phyloP scores from a whole-genome alignment of 2,329 filamentous ascomycete genomes.

The Mollisiaceae sp. region DNA sequence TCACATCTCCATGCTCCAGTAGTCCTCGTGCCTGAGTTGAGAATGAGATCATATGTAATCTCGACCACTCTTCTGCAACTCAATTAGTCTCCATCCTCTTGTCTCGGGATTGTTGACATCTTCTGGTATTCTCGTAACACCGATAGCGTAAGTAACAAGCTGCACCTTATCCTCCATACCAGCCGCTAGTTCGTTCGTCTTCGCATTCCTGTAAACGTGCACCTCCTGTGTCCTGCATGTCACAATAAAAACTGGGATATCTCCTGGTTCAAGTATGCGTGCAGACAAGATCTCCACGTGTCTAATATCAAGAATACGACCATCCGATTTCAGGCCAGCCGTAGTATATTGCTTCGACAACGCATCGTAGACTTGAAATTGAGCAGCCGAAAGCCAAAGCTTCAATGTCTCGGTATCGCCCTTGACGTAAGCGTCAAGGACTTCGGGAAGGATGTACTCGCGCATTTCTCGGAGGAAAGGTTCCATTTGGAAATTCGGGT shows the following conservation, averaged over 20 bases:
- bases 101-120: conserved; percentile 98
- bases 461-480: conserved; percentile 94
- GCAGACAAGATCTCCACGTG: conserved; percentile 88
- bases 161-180: conserved; percentile 99
- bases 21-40: neutral
- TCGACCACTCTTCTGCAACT: conserved; percentile 96
- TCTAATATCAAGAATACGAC: conserved; percentile 92
- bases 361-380: conserved; percentile 97
- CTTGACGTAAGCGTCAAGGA: conserved; percentile 97
- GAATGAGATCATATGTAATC: conserved; percentile 71
- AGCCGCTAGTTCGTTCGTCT: conserved; percentile 86
- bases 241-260: conserved; percentile 95
- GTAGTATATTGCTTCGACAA: conserved; percentile 95
- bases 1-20: neutral
- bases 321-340: conserved; percentile 91
- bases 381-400: conserved; percentile 93
- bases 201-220: conserved; percentile 92
- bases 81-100: conserved; percentile 94
- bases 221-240: conserved; percentile 97
- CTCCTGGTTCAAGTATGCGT: conserved; percentile 81
- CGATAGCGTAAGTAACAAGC: conserved; percentile 96
- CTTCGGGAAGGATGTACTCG: conserved; percentile 97
- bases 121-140: conserved; percentile 89
- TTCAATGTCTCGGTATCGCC: conserved; percentile 90
- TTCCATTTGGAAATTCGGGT: conserved; percentile 92